A percentile compares a stretch with the other conserved stretches of the same genome.
phyloP scores from a whole-genome alignment of 495 filamentous ascomycete genomes.

The Usnea hakonensis region DNA sequence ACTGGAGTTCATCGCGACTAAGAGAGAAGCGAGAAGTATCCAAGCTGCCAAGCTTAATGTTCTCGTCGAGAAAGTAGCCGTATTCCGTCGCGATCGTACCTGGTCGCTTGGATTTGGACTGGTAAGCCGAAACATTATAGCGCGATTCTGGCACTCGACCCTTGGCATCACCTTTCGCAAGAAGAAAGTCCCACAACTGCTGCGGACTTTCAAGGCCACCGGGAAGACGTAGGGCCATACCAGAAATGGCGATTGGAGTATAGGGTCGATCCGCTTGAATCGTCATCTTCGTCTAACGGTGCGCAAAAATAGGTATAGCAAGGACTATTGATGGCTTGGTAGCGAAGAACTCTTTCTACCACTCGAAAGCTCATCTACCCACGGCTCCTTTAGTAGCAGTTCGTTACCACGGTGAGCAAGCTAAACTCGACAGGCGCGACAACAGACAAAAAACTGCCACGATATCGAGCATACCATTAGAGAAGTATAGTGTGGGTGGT shows the following conservation, averaged over 20 bases:
- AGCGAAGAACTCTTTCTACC: too few species aligned
- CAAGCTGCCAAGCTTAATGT: background rate
- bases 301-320: too few species aligned
- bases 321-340: too few species aligned
- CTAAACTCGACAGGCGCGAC: too few species aligned
- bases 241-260: slow-evolving; percentile 43
- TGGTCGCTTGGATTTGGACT: slow-evolving; percentile 37
- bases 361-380: too few species aligned
- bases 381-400: too few species aligned
- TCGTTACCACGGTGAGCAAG: too few species aligned
- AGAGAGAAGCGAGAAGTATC: background rate
- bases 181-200: background rate
- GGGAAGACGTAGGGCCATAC: slow-evolving; percentile 43
- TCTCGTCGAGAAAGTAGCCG: background rate
- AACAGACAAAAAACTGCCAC: too few species aligned
- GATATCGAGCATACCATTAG: too few species aligned
- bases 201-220: slow-evolving; percentile 30
- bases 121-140: slow-evolving; percentile 23
- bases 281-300: too few species aligned
- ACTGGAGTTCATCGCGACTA: background rate
- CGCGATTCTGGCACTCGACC: background rate
- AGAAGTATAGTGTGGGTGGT: too few species aligned
- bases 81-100: background rate
- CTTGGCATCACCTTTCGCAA: background rate
- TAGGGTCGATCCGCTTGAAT: background rate